Base-by-base conservation (phyloP, 768 basidiomycete genomes). In the Tylopilus rubrobrunneus region DNA sequence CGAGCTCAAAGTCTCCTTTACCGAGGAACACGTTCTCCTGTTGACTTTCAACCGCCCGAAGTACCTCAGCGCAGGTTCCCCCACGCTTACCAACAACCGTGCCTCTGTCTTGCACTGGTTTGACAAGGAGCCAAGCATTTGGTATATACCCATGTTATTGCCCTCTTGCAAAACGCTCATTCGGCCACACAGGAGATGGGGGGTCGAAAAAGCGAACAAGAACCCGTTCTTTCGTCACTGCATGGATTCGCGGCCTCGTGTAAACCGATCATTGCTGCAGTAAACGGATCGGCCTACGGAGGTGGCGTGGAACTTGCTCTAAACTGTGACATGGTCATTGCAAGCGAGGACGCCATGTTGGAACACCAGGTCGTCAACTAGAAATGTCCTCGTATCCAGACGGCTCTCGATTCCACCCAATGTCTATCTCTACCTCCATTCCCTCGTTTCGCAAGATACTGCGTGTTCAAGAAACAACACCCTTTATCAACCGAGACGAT, bases 211-310 rank as follows among this genome's bases (percentile, higher is more conserved):
- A 73, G 72, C 51, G 79, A 85, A 58, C 77, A 77, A 57, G 74
- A 79, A 57, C 48, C 58, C 23, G 49, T 77, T 11, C 68, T 71
- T 0, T 55, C 67, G 2, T 74, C 78, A 25, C 52, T 72, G 1
- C 70, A 86, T 56, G 88, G 89, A 6, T 91, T 92, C 66, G 90
- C 79, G 1, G 80, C 86, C 34, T 74, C 67, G 33, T 74, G 68
- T 56, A 92, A 92, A 63, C 88, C 88, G 7, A 80, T 90, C 48
- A 85, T 92, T 45, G 90, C 89, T 12, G 89, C 90, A 4, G 89
- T 90, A 1, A 80, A 83, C 53, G 89, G 89, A n/a, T 78, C 84
- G 28, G 81, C 84, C 0, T 81, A 80, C 45, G 85, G 85, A 33
- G 86, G 86, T 2, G 86, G 84, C 7, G 73, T 80, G 57, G 86